Evolutionary conservation across 164 flowering plant genomes (phyloP).

Genomic region (Saururus chinensis): DNA sequence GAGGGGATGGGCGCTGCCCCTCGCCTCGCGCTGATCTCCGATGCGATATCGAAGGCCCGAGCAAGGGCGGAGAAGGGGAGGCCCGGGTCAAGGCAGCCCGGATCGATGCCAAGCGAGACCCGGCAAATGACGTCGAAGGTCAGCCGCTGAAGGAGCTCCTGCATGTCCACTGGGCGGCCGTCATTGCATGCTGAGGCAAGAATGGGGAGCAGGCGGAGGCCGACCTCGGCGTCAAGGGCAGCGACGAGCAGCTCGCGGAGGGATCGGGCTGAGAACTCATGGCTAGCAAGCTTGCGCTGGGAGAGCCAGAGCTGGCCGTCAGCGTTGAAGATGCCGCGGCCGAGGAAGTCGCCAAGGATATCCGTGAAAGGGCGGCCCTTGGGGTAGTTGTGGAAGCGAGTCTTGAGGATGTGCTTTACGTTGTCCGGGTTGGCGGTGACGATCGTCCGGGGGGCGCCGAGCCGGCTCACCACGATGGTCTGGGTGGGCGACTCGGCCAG

Average conservation of each 20-base stretch:
- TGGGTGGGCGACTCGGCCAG: slow-evolving; percentile 36
- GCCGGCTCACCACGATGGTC: slow-evolving; percentile 40
- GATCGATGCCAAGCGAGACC: slow-evolving; percentile 46
- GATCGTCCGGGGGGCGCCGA: slow-evolving; percentile 43
- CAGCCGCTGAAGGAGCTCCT: slow-evolving; percentile 41
- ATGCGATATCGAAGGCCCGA: slow-evolving; percentile 51
- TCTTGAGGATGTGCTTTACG: slow-evolving; percentile 58
- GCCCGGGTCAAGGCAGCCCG: slow-evolving; percentile 28
- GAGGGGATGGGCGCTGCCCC: slow-evolving; percentile 31
- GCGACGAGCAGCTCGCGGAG: slow-evolving; percentile 31
- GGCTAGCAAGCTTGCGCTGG: slow-evolving; percentile 60
- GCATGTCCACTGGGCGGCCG: slow-evolving; percentile 20
- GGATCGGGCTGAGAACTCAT: slow-evolving; percentile 43
- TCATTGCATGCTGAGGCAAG: slow-evolving; percentile 22
- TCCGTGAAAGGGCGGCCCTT: slow-evolving; percentile 68
- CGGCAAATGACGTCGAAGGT: slow-evolving; percentile 53
- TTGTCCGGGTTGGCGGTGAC: slow-evolving; percentile 68
- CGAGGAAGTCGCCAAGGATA: slow-evolving; percentile 63
- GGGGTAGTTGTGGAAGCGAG: slow-evolving; percentile 58
- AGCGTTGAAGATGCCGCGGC: slow-evolving; percentile 62
- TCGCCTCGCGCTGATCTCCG: slow-evolving; percentile 42
- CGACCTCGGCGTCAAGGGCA: slow-evolving; percentile 34
- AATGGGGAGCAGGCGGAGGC: slow-evolving; percentile 33
- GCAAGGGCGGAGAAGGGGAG: slow-evolving; percentile 23
- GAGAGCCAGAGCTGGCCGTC: slow-evolving; percentile 59